Conservation (phyloP, 2,329 filamentous ascomycete genomes). For the Tolypocladium endophyticum region DNA sequence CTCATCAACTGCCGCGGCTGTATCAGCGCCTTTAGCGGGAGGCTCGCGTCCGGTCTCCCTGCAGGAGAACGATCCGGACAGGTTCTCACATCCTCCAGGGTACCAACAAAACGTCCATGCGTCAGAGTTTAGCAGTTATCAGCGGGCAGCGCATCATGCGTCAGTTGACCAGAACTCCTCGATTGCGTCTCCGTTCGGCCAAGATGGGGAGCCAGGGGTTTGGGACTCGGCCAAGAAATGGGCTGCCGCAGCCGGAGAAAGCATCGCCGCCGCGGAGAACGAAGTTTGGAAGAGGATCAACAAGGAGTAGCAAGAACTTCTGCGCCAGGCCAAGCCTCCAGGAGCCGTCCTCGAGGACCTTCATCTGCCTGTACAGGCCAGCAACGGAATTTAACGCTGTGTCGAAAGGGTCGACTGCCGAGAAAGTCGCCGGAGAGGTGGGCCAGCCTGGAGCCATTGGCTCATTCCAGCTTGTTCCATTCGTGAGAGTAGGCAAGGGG, state of each 20-base stretch:
- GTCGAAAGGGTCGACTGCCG: not conserved
- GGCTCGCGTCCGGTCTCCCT: constrained; percentile 14
- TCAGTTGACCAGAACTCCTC: constrained; percentile 14
- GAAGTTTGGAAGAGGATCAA: constrained; percentile 56
- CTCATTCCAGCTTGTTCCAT: not conserved
- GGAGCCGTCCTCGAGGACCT: not conserved
- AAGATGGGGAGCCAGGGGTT: constrained; percentile 31
- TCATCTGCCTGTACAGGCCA: not conserved
- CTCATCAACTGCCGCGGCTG: constrained; percentile 31
- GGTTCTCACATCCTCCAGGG: constrained; percentile 37
- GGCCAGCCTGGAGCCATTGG: not conserved
- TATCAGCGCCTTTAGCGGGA: constrained; percentile 15
- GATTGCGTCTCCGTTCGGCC: constrained; percentile 10
- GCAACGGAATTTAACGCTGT: not conserved
- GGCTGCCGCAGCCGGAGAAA: constrained; percentile 45
- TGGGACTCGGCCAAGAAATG: constrained; percentile 49
- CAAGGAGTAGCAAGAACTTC: constrained; percentile 30
- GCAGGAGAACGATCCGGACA: constrained; percentile 13
- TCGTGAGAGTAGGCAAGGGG: not conserved
- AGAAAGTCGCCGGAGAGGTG: not conserved
- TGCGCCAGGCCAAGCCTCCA: not conserved
- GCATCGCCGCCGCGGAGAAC: constrained; percentile 45
- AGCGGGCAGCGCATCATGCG: constrained; percentile 29
- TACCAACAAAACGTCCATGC: constrained; percentile 47
- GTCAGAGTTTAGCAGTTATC: constrained; percentile 37